phyloP scores from a whole-genome alignment of 2,329 filamentous ascomycete genomes.

The Mollisia scopiformis region DNA sequence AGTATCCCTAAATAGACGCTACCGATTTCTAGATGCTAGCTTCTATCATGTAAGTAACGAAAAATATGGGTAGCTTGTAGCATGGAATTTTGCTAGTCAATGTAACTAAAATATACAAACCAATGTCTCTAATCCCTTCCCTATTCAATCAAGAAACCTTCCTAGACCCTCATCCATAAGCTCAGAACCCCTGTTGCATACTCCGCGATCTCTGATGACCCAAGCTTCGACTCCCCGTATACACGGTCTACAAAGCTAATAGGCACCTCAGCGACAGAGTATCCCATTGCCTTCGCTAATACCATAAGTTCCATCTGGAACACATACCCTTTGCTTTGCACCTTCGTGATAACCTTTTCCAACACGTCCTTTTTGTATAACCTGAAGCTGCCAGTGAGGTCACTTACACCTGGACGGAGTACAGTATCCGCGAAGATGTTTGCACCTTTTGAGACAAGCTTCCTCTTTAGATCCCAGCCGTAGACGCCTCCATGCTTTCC shows the following conservation, averaged over 20 bases:
- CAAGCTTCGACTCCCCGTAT: constrained; percentile 94
- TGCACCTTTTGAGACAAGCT: constrained; percentile 81
- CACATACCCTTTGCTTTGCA: constrained; percentile 94
- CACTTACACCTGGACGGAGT: constrained; percentile 88
- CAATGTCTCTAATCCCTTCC: too few species aligned
- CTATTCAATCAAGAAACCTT: too few species aligned
- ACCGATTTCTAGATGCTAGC: too few species aligned
- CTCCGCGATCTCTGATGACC: constrained; percentile 93
- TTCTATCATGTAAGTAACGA: too few species aligned
- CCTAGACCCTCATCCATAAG: constrained; percentile 80
- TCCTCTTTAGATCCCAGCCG: constrained; percentile 94
- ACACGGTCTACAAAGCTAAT: constrained; percentile 95
- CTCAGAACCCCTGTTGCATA: constrained; percentile 85
- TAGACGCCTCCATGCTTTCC: constrained; percentile 87
- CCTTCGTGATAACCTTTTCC: constrained; percentile 86
- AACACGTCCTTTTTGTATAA: constrained; percentile 91
- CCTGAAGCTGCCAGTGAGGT: constrained; percentile 91
- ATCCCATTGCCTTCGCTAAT: constrained; percentile 93
- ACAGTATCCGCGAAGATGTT: constrained; percentile 96
- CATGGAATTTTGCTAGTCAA: too few species aligned
- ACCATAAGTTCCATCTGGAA: constrained; percentile 99
- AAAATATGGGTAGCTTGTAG: too few species aligned
- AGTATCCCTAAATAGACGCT: too few species aligned
- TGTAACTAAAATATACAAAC: too few species aligned
- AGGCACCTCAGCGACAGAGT: constrained; percentile 89